A percentile compares a stretch with the other conserved stretches of the same genome.
Evolutionary conservation across 1,139 yeast species (phyloP).

Genomic region (Protomyces gravidus): DNA sequence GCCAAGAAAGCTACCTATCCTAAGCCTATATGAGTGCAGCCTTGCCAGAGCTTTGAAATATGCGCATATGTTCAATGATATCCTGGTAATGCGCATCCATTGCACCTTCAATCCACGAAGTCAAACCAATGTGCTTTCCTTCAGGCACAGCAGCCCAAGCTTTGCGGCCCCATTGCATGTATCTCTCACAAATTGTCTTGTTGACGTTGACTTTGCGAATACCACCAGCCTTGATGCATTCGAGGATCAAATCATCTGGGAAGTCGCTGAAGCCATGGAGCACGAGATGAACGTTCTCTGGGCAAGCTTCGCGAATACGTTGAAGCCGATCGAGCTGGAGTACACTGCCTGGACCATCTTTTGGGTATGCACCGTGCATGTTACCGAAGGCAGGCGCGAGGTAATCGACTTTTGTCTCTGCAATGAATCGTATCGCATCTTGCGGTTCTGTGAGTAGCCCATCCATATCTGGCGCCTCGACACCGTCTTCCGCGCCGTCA

Average conservation of each 20-base stretch:
- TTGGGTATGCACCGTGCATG: conserved; percentile 38
- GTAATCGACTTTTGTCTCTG: conserved; percentile 37
- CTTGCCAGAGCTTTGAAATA: conserved; percentile 2
- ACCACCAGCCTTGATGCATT: conserved; percentile 8
- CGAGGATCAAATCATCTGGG: neutral
- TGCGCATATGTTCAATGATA: neutral
- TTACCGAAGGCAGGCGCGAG: conserved; percentile 39
- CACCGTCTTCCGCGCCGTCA: conserved; percentile 39
- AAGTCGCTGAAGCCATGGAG: conserved; percentile 10
- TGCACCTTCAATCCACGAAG: neutral
- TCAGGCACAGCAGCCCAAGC: conserved; percentile 7
- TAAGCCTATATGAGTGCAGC: neutral
- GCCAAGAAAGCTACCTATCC: neutral
- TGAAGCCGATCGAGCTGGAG: conserved; percentile 36
- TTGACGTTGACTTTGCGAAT: conserved; percentile 17
- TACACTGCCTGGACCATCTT: conserved; percentile 37
- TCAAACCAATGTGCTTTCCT: neutral
- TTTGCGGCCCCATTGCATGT: neutral
- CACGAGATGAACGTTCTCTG: neutral
- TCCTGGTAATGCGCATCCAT: neutral
- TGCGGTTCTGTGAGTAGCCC: conserved; percentile 38
- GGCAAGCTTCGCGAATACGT: conserved; percentile 1
- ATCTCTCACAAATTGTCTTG: conserved; percentile 5
- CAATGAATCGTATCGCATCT: conserved; percentile 36
- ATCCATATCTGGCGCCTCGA: conserved; percentile 37